phyloP scores from a whole-genome alignment of 768 basidiomycete genomes.

The Tremella fuciformis region DNA sequence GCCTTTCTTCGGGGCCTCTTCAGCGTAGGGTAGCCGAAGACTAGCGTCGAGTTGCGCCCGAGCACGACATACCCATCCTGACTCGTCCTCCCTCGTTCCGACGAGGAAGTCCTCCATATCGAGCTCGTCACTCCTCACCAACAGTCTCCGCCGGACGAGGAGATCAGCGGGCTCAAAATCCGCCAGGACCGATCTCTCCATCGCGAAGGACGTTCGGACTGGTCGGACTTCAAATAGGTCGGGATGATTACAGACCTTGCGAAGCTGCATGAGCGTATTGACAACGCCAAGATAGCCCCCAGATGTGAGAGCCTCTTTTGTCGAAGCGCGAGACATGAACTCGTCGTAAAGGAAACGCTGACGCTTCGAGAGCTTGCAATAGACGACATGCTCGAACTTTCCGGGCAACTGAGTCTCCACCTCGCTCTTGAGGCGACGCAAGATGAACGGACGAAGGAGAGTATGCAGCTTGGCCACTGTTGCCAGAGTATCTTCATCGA shows the following conservation, averaged over 20 bases:
- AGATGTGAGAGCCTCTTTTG: conserved; percentile 73
- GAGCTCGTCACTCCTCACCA: conserved; percentile 33
- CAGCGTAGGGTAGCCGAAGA: conserved; percentile 35
- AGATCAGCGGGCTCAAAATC: conserved; percentile 52
- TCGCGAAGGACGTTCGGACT: conserved; percentile 55
- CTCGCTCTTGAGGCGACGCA: conserved; percentile 53
- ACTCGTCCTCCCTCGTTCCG: conserved; percentile 59
- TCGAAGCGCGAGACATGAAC: conserved; percentile 86
- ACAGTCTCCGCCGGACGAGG: conserved; percentile 48
- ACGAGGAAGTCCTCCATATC: conserved; percentile 65
- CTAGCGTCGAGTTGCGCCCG: conserved; percentile 41
- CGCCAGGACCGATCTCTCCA: conserved; percentile 50
- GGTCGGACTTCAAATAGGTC: conserved; percentile 55
- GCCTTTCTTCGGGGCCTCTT: conserved; percentile 17
- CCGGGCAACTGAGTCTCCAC: conserved; percentile 56
- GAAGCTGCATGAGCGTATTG: conserved; percentile 55
- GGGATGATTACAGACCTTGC: conserved; percentile 56
- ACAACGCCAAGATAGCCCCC: conserved; percentile 60
- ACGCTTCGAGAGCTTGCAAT: conserved; percentile 83
- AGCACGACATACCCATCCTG: conserved; percentile 48
- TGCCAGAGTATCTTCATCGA: conserved; percentile 79
- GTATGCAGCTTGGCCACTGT: conserved; percentile 72
- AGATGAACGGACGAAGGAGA: conserved; percentile 53
- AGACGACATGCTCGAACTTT: conserved; percentile 84
- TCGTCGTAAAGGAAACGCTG: conserved; percentile 96